phyloP scores from a whole-genome alignment of 2,329 filamentous ascomycete species.

The Talaromyces sp. region DNA sequence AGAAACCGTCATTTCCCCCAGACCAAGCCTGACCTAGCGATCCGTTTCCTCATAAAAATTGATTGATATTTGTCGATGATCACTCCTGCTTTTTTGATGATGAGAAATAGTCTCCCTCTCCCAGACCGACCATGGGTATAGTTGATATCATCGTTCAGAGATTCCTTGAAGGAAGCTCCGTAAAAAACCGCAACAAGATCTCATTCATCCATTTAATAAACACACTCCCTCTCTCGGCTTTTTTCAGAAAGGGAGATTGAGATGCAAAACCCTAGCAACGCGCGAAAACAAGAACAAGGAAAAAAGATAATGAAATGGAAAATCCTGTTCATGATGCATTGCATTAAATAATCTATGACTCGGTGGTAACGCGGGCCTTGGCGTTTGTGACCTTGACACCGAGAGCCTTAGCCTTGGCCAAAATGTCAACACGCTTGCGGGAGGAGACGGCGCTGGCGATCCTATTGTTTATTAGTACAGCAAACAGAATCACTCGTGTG shows the following conservation, averaged over 20 bases:
- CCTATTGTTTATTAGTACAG: slow-evolving; percentile 50
- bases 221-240: not conserved
- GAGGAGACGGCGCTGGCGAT: slow-evolving; percentile 98
- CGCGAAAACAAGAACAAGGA: slow-evolving; percentile 19
- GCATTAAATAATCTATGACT: slow-evolving; percentile 55
- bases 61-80: slow-evolving; percentile 12
- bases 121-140: slow-evolving; percentile 13
- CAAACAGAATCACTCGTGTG: too few relatives aligned
- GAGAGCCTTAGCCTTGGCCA: slow-evolving; percentile 94
- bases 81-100: slow-evolving; percentile 13
- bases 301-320: slow-evolving; percentile 10
- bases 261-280: slow-evolving; percentile 10
- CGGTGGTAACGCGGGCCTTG: slow-evolving; percentile 98
- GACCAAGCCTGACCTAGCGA: slow-evolving; percentile 1
- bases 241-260: slow-evolving; percentile 9
- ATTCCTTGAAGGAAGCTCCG: not conserved
- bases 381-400: slow-evolving; percentile 99
- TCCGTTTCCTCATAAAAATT: slow-evolving; percentile 12
- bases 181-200: slow-evolving; percentile 11
- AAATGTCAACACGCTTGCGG: slow-evolving; percentile 97
- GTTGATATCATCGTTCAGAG: slow-evolving; percentile 2
- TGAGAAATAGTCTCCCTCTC: not conserved
- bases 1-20: slow-evolving; percentile 1
- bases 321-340: slow-evolving; percentile 19
- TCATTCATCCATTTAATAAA: slow-evolving; percentile 8